A percentile compares a stretch with the other conserved stretches of the same genome.
Evolutionary conservation across 257 asterid species (phyloP).

Genomic region (Craterostigma plantagineum): DNA sequence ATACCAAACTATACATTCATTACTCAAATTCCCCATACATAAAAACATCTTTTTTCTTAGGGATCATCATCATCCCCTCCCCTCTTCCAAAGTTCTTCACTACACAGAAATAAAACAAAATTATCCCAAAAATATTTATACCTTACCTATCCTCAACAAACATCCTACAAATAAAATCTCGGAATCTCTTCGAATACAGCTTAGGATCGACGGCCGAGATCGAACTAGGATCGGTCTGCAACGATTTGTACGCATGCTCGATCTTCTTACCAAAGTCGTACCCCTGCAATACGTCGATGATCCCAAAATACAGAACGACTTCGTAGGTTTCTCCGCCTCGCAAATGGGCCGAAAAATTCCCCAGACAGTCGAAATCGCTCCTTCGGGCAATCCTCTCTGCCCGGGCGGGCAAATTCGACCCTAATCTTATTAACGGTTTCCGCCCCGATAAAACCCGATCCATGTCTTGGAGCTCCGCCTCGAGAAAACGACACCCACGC

Average conservation of each 20-base stretch:
- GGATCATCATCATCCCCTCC: too few relatives aligned
- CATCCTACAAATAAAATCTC: conserved; percentile 48
- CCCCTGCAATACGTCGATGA: conserved; percentile 71
- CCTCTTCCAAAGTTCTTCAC: conserved; percentile 23
- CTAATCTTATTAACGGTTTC: conserved; percentile 37
- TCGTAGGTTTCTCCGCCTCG: conserved; percentile 31
- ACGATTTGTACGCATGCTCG: conserved; percentile 63
- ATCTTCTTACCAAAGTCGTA: conserved; percentile 69
- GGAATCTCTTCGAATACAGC: conserved; percentile 51
- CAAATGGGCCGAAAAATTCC: conserved; percentile 11
- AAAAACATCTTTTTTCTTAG: too few relatives aligned
- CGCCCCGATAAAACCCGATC: conserved; percentile 77
- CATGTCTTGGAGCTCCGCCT: conserved; percentile 94
- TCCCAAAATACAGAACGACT: conserved; percentile 64
- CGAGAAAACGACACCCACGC: conserved; percentile 96
- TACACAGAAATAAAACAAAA: conserved; percentile 7
- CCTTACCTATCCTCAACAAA: conserved; percentile 48
- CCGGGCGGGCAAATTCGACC: conserved; percentile 64
- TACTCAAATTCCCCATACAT: conserved; percentile 18
- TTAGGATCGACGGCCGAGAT: conserved; percentile 81
- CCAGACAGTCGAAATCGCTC: conserved; percentile 29
- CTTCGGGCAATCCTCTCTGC: conserved; percentile 35
- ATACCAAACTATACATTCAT: conserved; percentile 24
- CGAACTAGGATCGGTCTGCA: conserved; percentile 45
- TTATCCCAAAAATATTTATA: too few relatives aligned